Base-by-base conservation (phyloP, 345 rosid species). In the Eucalyptus sp. region DNA sequence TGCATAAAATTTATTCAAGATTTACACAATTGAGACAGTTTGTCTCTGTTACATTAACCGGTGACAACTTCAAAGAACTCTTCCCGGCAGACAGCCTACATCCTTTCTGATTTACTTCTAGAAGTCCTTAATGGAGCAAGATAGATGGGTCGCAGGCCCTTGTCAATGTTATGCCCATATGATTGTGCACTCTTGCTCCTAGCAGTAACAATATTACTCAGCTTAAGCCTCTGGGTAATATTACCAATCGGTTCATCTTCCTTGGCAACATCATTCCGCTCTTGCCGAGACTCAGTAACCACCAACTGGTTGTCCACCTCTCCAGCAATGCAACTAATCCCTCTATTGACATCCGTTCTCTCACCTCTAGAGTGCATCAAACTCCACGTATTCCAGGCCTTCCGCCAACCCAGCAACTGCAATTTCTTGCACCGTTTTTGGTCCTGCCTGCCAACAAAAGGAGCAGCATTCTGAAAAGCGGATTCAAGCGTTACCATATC, bases 211-310 rank as follows among this genome's bases (percentile, higher is more conserved):
- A 93, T 94, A 56, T 92, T 93, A 91, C 97, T 96, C 81, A 92
- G 90, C 54, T 93, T 87, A 91, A 96, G 97, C 93, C 92, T 96
- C 90, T 93, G 93, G 81, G 96, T 93, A 88, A 92, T 94, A 89
- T 76, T 76, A 41, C 48, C 84, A 37, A 37, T 41, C 2, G 84
- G 84, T 41, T 41, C 48, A 41, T 76, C 93, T 85, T 94, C 95
- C 71, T 90, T 91, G 44, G 91, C 87, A 7, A 91, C 92, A 64
- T 87, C 90, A 88, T 92, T 92, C 87, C 90, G 93, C 93, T 94
- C 95, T 50, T 92, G 92, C 91, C 91, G 29, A 86, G 96, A 91
- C 90, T 93, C 96, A 62, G 93, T 76, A 20, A 76, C 48, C 83
- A 76, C 15, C 83, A 41, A 76, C 14, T 76, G 43, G 15, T 41